Percentiles rank a stretch among this genome's conserved stretches.
Evolutionary conservation across 2,329 filamentous ascomycete genomes (phyloP).

Genomic region (Dothideomycetes sp.): DNA sequence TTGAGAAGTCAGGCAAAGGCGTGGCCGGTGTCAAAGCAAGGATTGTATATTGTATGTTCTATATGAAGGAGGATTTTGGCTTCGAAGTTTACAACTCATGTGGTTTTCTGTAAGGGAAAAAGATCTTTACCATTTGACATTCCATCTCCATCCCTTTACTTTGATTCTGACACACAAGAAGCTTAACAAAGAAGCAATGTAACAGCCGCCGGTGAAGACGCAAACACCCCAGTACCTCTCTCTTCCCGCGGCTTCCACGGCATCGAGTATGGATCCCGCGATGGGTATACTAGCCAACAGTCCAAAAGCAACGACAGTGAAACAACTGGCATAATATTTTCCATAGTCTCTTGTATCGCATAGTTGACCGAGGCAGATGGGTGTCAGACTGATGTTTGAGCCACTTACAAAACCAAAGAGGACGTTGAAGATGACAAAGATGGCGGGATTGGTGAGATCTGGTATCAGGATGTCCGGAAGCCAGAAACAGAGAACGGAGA

Average conservation of each 20-base stretch:
- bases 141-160: neutral
- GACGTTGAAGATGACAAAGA: slow-evolving; percentile 63
- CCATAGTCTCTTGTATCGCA: slow-evolving; percentile 77
- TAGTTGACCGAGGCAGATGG: slow-evolving; percentile 73
- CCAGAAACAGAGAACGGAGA: slow-evolving; percentile 67
- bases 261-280: slow-evolving; percentile 33
- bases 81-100: too few relatives aligned
- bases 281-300: slow-evolving; percentile 40
- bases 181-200: slow-evolving; percentile 30
- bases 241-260: slow-evolving; percentile 23
- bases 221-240: slow-evolving; percentile 36
- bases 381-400: slow-evolving; percentile 69
- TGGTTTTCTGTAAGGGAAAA: too few relatives aligned
- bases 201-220: slow-evolving; percentile 36
- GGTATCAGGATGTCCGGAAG: too few relatives aligned
- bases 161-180: slow-evolving; percentile 31
- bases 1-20: too few relatives aligned
- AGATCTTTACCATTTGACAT: too few relatives aligned
- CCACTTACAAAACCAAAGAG: slow-evolving; percentile 77
- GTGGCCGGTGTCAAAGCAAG: too few relatives aligned
- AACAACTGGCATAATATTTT: slow-evolving; percentile 71
- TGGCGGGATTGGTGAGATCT: too few relatives aligned
- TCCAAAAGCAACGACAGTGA: slow-evolving; percentile 73
- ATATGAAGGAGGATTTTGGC: too few relatives aligned
- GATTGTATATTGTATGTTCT: too few relatives aligned